phyloP scores from a whole-genome alignment of 495 filamentous ascomycete genomes.

The Daldinia childiae region DNA sequence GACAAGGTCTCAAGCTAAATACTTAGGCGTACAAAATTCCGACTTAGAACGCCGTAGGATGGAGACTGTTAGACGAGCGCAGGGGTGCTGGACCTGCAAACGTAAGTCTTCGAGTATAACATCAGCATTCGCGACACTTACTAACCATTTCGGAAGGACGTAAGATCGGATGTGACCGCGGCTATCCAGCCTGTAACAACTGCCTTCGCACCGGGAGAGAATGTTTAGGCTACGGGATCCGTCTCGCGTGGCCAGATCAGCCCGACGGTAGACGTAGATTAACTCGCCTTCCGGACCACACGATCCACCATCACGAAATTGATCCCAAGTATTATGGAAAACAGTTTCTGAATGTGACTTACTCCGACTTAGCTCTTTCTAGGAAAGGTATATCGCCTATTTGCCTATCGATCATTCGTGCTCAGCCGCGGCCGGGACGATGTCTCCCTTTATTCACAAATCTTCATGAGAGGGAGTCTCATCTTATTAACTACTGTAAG shows the following conservation, averaged over 20 bases:
- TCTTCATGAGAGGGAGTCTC: constrained; percentile 43
- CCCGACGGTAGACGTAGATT: constrained; percentile 49
- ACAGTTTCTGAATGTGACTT: constrained; percentile 47
- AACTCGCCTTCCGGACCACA: constrained; percentile 41
- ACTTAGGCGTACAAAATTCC: constrained; percentile 14
- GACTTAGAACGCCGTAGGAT: constrained; percentile 33
- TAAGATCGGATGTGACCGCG: constrained; percentile 54
- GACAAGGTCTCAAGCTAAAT: constrained; percentile 34
- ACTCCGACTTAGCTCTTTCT: constrained; percentile 42
- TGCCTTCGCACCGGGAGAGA: constrained; percentile 49
- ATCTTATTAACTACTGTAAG: constrained; percentile 48
- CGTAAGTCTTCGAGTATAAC: constrained; percentile 46
- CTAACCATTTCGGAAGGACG: constrained; percentile 42
- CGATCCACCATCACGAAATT: constrained; percentile 43
- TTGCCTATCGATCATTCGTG: constrained; percentile 34
- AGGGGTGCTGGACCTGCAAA: constrained; percentile 53
- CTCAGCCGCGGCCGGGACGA: constrained; percentile 38
- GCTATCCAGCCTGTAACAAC: constrained; percentile 51
- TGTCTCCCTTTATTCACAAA: constrained; percentile 39
- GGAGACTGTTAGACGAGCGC: constrained; percentile 48
- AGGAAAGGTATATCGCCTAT: constrained; percentile 45
- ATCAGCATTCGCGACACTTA: constrained; percentile 35
- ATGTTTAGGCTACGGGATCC: constrained; percentile 53
- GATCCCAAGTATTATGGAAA: constrained; percentile 42
- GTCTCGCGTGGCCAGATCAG: constrained; percentile 51